A percentile compares a stretch with the other conserved stretches of the same genome.
Evolutionary conservation across 2,329 filamentous ascomycete species (phyloP).

Genomic region (Leptographium wingfieldii): DNA sequence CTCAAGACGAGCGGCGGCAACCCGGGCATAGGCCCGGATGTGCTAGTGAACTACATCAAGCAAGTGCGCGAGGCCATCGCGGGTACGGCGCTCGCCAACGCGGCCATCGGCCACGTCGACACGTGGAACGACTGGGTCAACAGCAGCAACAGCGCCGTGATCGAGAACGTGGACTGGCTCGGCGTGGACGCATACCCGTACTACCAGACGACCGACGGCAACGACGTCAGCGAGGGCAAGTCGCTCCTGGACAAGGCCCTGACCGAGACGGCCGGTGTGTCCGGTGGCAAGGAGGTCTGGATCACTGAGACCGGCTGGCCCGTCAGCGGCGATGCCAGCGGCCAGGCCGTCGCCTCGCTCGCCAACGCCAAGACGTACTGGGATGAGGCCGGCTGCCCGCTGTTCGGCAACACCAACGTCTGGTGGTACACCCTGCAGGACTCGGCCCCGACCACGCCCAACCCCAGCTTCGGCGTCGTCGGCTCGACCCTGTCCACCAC

Average conservation of each 20-base stretch:
- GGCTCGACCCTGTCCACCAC: conserved; percentile 37
- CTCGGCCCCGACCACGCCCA: conserved; percentile 42
- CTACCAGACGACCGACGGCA: conserved; percentile 58
- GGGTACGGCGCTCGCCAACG: conserved; percentile 44
- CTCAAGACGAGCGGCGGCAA: conserved; percentile 45
- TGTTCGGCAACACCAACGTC: conserved; percentile 51
- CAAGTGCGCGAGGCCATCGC: conserved; percentile 51
- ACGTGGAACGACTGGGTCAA: conserved; percentile 78
- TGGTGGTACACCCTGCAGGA: conserved; percentile 75
- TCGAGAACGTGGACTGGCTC: conserved; percentile 61
- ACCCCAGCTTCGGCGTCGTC: conserved; percentile 60
- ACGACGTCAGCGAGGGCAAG: conserved; percentile 51
- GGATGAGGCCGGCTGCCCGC: conserved; percentile 62
- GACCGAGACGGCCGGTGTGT: conserved; percentile 42
- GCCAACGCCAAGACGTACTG: conserved; percentile 71
- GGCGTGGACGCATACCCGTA: conserved; percentile 81
- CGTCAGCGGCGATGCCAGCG: conserved; percentile 51
- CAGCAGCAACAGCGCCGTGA: conserved; percentile 55
- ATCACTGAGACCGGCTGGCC: conserved; percentile 86
- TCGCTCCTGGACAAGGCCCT: conserved; percentile 57
- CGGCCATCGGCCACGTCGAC: conserved; percentile 69
- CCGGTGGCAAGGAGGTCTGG: conserved; percentile 62
- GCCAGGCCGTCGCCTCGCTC: conserved; percentile 47
- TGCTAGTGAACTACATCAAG: conserved; percentile 56
- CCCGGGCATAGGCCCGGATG: conserved; percentile 48